These are phyloP conservation scores for Dioscorea dumetorum DNA, from an alignment of 106 monocot species.

Conservation along the genomic window DNA sequence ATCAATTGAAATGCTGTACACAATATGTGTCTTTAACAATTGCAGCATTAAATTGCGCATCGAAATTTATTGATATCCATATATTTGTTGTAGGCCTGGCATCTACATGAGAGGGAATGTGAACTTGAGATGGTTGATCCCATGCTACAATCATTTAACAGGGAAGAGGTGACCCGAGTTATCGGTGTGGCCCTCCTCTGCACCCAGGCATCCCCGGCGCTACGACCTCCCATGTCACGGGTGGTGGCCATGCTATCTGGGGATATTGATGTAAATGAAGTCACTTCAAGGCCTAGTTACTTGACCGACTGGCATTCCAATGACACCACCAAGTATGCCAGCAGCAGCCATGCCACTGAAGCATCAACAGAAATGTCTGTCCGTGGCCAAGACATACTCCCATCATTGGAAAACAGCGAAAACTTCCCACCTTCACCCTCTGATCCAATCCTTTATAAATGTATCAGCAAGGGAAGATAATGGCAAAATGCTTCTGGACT, in stretches of 20 bases:
- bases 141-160: slow-evolving; percentile 22
- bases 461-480: too few species aligned
- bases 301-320: slow-evolving; percentile 69
- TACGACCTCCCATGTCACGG: slow-evolving; percentile 79
- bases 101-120: slow-evolving; percentile 41
- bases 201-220: slow-evolving; percentile 60
- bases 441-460: too few species aligned
- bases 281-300: slow-evolving; percentile 56
- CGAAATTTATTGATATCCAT: too few species aligned
- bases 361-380: neutral
- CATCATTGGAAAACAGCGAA: too few species aligned
- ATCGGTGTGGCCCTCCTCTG: slow-evolving; percentile 74
- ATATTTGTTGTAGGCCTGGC: slow-evolving; percentile 46
- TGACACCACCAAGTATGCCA: slow-evolving; percentile 31
- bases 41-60: too few species aligned
- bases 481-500: too few species aligned
- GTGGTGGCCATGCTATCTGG: slow-evolving; percentile 81
- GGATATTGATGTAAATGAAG: slow-evolving; percentile 48
- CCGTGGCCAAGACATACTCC: too few species aligned
- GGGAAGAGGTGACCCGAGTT: slow-evolving; percentile 32
- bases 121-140: slow-evolving; percentile 64
- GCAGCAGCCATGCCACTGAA: slow-evolving; percentile 19
- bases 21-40: too few species aligned
- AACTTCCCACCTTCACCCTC: too few species aligned
- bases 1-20: too few species aligned